Percentiles rank a stretch among this genome's conserved stretches.
Conservation (phyloP, 768 basidiomycete genomes). For the Cystofilobasidium capitatum region DNA sequence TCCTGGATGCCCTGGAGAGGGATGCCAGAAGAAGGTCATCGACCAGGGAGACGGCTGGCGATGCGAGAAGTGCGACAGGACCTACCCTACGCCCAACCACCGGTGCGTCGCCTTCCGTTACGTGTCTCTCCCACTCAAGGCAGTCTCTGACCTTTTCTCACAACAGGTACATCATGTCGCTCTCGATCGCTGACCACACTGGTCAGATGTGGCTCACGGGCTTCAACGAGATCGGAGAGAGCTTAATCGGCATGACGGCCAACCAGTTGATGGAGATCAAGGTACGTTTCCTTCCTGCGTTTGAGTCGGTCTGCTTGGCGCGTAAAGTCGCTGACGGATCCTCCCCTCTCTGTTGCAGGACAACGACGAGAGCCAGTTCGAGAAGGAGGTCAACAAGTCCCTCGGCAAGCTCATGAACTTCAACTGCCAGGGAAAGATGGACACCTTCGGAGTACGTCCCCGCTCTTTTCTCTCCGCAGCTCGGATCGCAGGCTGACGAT, state of each 20-base stretch:
- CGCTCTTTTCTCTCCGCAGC: conserved; percentile 4
- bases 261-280: conserved; percentile 66
- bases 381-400: conserved; percentile 53
- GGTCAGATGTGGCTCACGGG: conserved; percentile 85
- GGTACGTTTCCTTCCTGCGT: conserved; percentile 40
- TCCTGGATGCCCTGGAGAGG: conserved; percentile 69
- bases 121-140: background rate
- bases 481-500: background rate
- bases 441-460: conserved; percentile 54
- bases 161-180: conserved; percentile 54
- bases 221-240: conserved; percentile 82
- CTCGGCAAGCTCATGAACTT: conserved; percentile 69
- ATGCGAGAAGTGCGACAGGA: conserved; percentile 84
- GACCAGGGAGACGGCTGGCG: conserved; percentile 61
- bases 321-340: conserved; percentile 5
- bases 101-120: conserved; percentile 49
- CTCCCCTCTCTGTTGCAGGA: conserved; percentile 43
- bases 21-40: conserved; percentile 83
- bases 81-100: conserved; percentile 60
- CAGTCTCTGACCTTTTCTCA: background rate
- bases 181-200: conserved; percentile 83
- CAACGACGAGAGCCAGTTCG: conserved; percentile 52
- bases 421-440: conserved; percentile 73
- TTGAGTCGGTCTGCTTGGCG: background rate
- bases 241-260: conserved; percentile 66